phyloP scores from a whole-genome alignment of 179 eudicot species.

The Heliamphora pulchella region DNA sequence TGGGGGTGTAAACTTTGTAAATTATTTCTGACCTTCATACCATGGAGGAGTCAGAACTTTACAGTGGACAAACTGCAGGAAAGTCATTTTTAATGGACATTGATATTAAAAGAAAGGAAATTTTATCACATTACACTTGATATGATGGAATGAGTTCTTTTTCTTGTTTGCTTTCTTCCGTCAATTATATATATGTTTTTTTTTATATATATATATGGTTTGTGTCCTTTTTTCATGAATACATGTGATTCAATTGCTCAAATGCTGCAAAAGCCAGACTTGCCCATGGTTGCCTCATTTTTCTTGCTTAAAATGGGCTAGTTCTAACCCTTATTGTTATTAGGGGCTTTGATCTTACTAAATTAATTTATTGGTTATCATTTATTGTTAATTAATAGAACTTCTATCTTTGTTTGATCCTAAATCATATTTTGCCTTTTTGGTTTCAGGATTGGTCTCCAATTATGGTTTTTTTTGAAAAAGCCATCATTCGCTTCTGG shows the following conservation, averaged over 20 bases:
- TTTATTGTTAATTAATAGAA: not conserved
- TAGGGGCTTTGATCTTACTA: not conserved
- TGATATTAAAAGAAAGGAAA: not conserved
- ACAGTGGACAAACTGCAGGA: not conserved
- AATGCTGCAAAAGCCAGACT: not conserved
- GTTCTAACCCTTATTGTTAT: not conserved
- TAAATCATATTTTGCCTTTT: not conserved
- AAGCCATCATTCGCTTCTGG: conserved; percentile 54
- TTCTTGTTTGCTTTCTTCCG: not conserved
- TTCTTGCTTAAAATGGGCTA: not conserved
- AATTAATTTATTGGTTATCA: not conserved
- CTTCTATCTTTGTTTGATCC: not conserved
- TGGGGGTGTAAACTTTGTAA: no score
- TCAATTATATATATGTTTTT: not conserved
- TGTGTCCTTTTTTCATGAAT: not conserved
- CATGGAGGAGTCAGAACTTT: no score
- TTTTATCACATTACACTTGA: not conserved
- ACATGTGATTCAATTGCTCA: not conserved
- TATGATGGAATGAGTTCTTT: not conserved
- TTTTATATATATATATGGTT: not conserved
- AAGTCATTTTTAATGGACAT: not conserved
- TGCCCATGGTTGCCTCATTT: not conserved
- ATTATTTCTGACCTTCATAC: no score
- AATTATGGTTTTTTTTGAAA: conserved; percentile 53
- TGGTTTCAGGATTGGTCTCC: conserved; percentile 74